Conservation (phyloP, 2,329 filamentous ascomycete genomes). For the Fusarium siculi region DNA sequence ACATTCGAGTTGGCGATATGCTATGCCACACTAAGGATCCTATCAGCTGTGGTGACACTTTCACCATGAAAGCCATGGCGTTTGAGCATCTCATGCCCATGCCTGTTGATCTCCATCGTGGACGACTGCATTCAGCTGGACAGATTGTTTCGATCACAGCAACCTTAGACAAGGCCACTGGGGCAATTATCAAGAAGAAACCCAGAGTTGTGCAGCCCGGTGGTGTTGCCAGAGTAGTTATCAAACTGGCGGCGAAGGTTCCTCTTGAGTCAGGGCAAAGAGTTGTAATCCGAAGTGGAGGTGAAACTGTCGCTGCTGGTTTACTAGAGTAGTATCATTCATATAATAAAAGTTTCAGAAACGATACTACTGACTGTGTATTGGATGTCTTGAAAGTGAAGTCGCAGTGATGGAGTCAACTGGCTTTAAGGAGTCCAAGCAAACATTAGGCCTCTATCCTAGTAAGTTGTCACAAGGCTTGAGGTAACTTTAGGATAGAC, state of each 20-base stretch:
- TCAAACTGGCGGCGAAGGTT: slow-evolving; percentile 78
- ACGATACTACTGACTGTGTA: not conserved
- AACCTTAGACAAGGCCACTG: slow-evolving; percentile 81
- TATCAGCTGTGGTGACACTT: slow-evolving; percentile 75
- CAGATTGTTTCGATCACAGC: slow-evolving; percentile 78
- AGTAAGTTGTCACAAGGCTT: too few relatives aligned
- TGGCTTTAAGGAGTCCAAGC: not conserved
- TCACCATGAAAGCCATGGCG: slow-evolving; percentile 85
- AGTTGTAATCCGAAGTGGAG: slow-evolving; percentile 82
- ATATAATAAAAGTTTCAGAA: not conserved
- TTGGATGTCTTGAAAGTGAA: not conserved
- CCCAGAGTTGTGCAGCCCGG: slow-evolving; percentile 86
- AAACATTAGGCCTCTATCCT: not conserved
- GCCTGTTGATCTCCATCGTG: slow-evolving; percentile 88
- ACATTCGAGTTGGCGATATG: slow-evolving; percentile 86
- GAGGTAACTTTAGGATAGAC: not conserved
- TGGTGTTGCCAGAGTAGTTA: slow-evolving; percentile 77
- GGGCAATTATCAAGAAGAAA: slow-evolving; percentile 81
- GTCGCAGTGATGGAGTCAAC: too few relatives aligned
- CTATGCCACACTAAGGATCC: slow-evolving; percentile 77
- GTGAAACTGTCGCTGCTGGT: slow-evolving; percentile 88
- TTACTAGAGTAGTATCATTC: slow-evolving; percentile 71
- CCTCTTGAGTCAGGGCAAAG: slow-evolving; percentile 84
- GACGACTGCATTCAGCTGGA: slow-evolving; percentile 81
- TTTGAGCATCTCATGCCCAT: slow-evolving; percentile 92